Evolutionary conservation across 139 green algal genomes (phyloP), one percentile per base, ranked within the genome.

Genomic region (Auxenochlorella pyrenoidosa): DNA sequence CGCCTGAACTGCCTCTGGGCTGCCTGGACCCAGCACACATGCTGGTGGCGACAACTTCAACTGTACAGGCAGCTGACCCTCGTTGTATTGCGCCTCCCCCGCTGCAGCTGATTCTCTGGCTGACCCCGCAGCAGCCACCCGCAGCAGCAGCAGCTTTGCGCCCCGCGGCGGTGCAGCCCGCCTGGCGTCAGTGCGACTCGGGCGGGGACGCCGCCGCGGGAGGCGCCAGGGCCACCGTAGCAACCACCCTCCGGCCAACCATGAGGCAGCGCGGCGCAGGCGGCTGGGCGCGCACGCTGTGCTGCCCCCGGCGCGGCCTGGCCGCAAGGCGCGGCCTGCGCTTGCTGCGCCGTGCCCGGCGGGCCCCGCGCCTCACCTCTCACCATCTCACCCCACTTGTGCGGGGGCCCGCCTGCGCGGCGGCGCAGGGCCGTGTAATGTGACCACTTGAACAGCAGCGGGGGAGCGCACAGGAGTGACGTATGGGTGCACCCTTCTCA

Each of bases 141-240:
- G 78, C 78, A 83, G 78, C 78, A 70, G 78, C 78, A 83, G 78
- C 78, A 83, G 78, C 78, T 51, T 71, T 5, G 24, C 44, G 75
- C 75, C 30, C 32, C 40, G 47, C 24, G 51, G 51, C 78, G 51
- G n/a, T 8, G 70, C 70, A 3, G 34, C 36, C 30, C 21, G 51
- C 51, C 34, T 36, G 51, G 78, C 51, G 78, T 83, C 78, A 83
- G 78, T 83, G 78, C 51, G 78, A 83, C 51, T 72, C 36, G 28
- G 32, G 75, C 44, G 18, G 24, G 24, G 22, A 24, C 21, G 15
- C n/a, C 70, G 34, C 34, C 70, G 34, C 13, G 34, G 43, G 43
- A 30, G 44, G 28, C 21, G 34, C 75, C 44, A 66, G 32, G 75
- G 43, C 75, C 43, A 82, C 75, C 43, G n/a, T 76, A 41, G 30